These are phyloP conservation scores for Acanthamoeba triangularis DNA, from an alignment of 208 protist genomes.

Conservation along the genomic window DNA sequence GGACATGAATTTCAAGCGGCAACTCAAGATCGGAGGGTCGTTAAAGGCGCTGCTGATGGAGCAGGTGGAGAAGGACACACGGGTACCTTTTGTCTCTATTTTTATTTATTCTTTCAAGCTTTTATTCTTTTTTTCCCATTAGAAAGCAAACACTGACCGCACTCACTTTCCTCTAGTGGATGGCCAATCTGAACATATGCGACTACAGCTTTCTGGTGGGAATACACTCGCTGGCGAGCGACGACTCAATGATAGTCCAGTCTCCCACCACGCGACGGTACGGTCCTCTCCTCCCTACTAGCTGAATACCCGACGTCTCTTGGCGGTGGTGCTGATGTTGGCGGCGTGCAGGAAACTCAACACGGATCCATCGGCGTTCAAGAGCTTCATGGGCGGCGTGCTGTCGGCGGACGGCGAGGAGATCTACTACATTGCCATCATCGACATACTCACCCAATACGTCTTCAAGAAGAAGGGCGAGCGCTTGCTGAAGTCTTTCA, in stretches of 20 bases:
- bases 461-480: slow-evolving; percentile 78
- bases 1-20: slow-evolving; percentile 79
- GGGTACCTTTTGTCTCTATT: not conserved
- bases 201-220: slow-evolving; percentile 79
- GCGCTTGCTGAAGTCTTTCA: slow-evolving; percentile 71
- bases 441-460: slow-evolving; percentile 76
- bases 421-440: slow-evolving; percentile 75
- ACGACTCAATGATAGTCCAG: not conserved
- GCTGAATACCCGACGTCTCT: not conserved
- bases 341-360: slow-evolving; percentile 4
- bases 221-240: slow-evolving; percentile 18
- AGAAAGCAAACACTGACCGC: not conserved
- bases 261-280: not conserved
- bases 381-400: slow-evolving; percentile 68
- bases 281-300: not conserved
- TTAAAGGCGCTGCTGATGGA: slow-evolving; percentile 78
- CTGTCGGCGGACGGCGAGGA: slow-evolving; percentile 56
- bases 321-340: not conserved
- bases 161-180: slow-evolving; percentile 40
- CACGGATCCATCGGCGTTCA: slow-evolving; percentile 56
- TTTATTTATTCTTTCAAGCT: no score
- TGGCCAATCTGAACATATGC: slow-evolving; percentile 73
- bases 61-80: slow-evolving; percentile 79
- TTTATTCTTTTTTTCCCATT: no score
- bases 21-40: slow-evolving; percentile 49